Conservation (phyloP, 2,329 filamentous ascomycete genomes). For the Lachnellula subtilissima region DNA sequence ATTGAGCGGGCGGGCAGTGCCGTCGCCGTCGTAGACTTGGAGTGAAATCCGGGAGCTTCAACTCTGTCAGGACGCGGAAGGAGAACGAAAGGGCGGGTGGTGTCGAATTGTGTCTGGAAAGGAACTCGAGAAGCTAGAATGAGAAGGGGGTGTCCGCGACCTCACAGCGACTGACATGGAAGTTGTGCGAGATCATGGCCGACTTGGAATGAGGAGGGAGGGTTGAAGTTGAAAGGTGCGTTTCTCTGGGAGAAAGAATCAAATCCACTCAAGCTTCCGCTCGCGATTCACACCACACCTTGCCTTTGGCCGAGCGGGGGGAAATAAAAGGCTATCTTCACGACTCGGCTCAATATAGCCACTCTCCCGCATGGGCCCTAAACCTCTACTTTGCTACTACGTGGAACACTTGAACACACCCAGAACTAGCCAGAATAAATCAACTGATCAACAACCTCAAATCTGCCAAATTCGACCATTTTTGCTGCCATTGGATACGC, state of each 20-base stretch:
- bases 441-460: background rate
- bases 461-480: background rate
- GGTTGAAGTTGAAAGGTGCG: background rate
- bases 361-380: too few relatives aligned
- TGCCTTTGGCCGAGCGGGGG: too few relatives aligned
- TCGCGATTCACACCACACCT: too few relatives aligned
- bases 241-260: conserved; percentile 8
- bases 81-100: conserved; percentile 5
- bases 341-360: too few relatives aligned
- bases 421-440: background rate
- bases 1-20: conserved; percentile 11
- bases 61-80: conserved; percentile 3
- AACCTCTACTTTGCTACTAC: too few relatives aligned
- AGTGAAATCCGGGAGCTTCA: conserved; percentile 12
- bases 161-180: conserved; percentile 8
- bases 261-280: background rate
- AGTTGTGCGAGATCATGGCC: conserved; percentile 20
- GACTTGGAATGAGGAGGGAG: conserved; percentile 4
- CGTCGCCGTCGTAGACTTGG: background rate
- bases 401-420: background rate
- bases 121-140: conserved; percentile 15
- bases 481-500: background rate
- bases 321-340: too few relatives aligned
- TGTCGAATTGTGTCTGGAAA: conserved; percentile 13
- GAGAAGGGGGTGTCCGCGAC: conserved; percentile 12